These are phyloP conservation scores for Thelephora terrestris DNA, from an alignment of 1,284 basidiomycete species.

Conservation along the genomic window DNA sequence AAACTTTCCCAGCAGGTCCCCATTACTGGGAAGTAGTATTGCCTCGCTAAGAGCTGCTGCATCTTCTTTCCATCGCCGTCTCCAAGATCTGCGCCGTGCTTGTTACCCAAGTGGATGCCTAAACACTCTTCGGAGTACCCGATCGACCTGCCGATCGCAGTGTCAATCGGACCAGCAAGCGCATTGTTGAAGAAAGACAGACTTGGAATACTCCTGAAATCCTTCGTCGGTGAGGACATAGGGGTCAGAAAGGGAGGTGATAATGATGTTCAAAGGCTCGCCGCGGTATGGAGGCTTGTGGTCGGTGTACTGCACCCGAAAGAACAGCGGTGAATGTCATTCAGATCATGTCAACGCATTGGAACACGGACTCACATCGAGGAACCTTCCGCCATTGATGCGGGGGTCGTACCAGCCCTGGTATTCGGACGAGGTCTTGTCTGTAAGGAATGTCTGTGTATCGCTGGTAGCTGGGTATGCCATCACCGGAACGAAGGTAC, in stretches of 20 bases:
- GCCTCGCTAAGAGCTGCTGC: constrained; percentile 32
- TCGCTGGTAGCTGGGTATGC: background rate
- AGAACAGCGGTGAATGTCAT: background rate
- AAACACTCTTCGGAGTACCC: constrained; percentile 50
- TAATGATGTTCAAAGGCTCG: constrained; percentile 37
- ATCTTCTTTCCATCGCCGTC: constrained; percentile 32
- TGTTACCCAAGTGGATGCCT: constrained; percentile 33
- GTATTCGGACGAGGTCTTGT: background rate
- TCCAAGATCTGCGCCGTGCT: constrained; percentile 36
- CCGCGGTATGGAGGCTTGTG: constrained; percentile 20
- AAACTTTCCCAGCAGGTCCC: constrained; percentile 41
- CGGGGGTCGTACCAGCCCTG: constrained; percentile 64
- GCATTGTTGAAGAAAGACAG: constrained; percentile 10
- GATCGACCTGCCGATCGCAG: constrained; percentile 39
- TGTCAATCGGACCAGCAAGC: background rate
- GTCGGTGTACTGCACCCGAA: constrained; percentile 44
- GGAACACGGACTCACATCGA: constrained; percentile 45
- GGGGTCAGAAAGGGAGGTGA: constrained; percentile 35
- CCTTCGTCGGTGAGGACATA: constrained; percentile 31
- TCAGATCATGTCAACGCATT: constrained; percentile 1
- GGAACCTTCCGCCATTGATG: constrained; percentile 52
- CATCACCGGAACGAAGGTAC: background rate
- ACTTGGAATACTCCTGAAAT: constrained; percentile 34
- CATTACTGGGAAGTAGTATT: constrained; percentile 33
- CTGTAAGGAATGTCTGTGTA: background rate